phyloP scores from a whole-genome alignment of 2,329 filamentous ascomycete species.

The Fusarium kyushuense region DNA sequence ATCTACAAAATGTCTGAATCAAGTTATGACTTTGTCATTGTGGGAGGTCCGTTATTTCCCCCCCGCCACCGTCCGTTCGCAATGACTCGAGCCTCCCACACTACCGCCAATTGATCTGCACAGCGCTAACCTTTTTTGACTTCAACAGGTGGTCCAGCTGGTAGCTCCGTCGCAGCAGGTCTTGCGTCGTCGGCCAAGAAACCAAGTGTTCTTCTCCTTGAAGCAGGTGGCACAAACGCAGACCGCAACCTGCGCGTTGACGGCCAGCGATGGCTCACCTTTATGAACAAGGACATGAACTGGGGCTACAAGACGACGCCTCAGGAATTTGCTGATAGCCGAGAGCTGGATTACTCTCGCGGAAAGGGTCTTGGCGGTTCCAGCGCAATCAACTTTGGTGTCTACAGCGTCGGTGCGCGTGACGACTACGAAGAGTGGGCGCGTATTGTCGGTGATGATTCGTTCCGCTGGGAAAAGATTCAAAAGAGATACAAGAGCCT shows the following conservation, averaged over 20 bases:
- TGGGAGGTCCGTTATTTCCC: slow-evolving; percentile 36
- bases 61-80: background rate
- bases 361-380: slow-evolving; percentile 65
- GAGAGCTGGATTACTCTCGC: slow-evolving; percentile 62
- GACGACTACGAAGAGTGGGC: slow-evolving; percentile 75
- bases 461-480: slow-evolving; percentile 67
- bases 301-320: slow-evolving; percentile 65
- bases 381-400: slow-evolving; percentile 66
- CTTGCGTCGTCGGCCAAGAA: slow-evolving; percentile 61
- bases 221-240: slow-evolving; percentile 67
- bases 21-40: slow-evolving; percentile 40
- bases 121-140: background rate
- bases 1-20: slow-evolving; percentile 16
- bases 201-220: slow-evolving; percentile 69
- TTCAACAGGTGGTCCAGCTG: slow-evolving; percentile 63
- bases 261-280: slow-evolving; percentile 67
- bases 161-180: slow-evolving; percentile 65
- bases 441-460: slow-evolving; percentile 64
- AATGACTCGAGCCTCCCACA: background rate
- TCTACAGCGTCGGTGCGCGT: slow-evolving; percentile 65
- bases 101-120: background rate
- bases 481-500: slow-evolving; percentile 63
- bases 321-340: slow-evolving; percentile 58
- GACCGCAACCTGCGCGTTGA: slow-evolving; percentile 61
- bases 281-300: slow-evolving; percentile 62